Conservation (phyloP, 306 rosid genomes). For the Quercus agrifolia region DNA sequence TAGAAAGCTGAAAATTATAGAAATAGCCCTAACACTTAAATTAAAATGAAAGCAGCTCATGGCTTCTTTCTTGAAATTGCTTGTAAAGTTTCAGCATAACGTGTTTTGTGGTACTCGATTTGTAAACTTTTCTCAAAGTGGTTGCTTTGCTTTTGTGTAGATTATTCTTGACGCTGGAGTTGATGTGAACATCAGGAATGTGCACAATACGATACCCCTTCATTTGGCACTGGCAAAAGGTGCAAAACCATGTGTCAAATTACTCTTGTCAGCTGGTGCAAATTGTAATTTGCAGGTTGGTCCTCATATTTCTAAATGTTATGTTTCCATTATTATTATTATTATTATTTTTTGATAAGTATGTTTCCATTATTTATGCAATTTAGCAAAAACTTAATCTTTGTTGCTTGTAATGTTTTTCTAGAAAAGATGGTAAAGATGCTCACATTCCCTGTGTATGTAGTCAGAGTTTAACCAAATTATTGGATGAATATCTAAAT, state of each 20-base stretch:
- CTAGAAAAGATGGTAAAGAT: not conserved
- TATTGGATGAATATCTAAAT: not conserved
- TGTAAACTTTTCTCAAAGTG: not conserved
- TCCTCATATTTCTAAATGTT: not conserved
- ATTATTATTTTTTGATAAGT: too few relatives aligned
- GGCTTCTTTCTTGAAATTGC: too few relatives aligned
- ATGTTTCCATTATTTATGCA: not conserved
- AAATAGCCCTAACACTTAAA: too few relatives aligned
- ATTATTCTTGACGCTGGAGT: conserved; percentile 90
- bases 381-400: not conserved
- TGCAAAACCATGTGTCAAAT: conserved; percentile 83
- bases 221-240: conserved; percentile 97
- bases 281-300: conserved; percentile 88
- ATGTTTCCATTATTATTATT: not conserved
- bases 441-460: not conserved
- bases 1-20: too few relatives aligned
- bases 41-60: too few relatives aligned
- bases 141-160: conserved; percentile 28
- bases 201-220: conserved; percentile 90
- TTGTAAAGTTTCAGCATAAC: not conserved
- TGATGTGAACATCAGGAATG: conserved; percentile 85
- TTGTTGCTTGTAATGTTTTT: not conserved
- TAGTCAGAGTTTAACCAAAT: not conserved
- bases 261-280: conserved; percentile 90
- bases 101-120: not conserved